Base-by-base conservation (phyloP, 2,329 filamentous ascomycete species). In the Aureobasidium subglaciale region DNA sequence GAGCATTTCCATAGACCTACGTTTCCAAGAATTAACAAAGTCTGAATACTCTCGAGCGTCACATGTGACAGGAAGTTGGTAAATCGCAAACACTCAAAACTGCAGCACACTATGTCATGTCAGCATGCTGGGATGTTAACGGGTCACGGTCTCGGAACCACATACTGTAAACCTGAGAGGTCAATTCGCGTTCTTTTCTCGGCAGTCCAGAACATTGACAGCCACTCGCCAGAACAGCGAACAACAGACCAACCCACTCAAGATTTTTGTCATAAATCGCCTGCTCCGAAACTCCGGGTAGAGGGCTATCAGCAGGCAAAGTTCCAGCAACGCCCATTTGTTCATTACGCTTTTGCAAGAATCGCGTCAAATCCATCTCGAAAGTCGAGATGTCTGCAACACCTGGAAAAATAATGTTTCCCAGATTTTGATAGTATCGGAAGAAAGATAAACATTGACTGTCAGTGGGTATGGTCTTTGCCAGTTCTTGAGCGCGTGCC, bases 61-160 rank as follows among this genome's bases (percentile, higher is more conserved):
- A 81, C 78, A 57, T 82, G 78, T 0, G 82, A 84, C 7, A 85
- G 64, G 64, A 84, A 85, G 60, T 85, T 85, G 22, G 79, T 82
- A 67, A 83, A 81, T 16, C 82, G 78, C 24, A 84, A 71, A 62
- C 81, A 84, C 64, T 85, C 82, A 59, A 84, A 84, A 46, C 80
- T 81, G 67, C 82, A 85, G 68, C 82, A 85, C 4, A 84, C 78
- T 79, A 55, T 8, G 41, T 18, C 32, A 30, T 34, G 58, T 74
- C 52, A 74, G 70, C 45, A 55, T 11, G 27, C 15, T 1, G 2
- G 1, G n/a, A 8, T 13, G 9, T 20, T n/a, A 6, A 24, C 11
- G 5, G 0, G 6, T n/a, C 16, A 15, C 20, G 6, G n/a, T n/a
- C n/a, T 29, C 6, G 27, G 20, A 13, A 15, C 35, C 15, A 65